Base-by-base conservation (phyloP, 2,329 filamentous ascomycete genomes). In the Coccinonectria pachysandricola region DNA sequence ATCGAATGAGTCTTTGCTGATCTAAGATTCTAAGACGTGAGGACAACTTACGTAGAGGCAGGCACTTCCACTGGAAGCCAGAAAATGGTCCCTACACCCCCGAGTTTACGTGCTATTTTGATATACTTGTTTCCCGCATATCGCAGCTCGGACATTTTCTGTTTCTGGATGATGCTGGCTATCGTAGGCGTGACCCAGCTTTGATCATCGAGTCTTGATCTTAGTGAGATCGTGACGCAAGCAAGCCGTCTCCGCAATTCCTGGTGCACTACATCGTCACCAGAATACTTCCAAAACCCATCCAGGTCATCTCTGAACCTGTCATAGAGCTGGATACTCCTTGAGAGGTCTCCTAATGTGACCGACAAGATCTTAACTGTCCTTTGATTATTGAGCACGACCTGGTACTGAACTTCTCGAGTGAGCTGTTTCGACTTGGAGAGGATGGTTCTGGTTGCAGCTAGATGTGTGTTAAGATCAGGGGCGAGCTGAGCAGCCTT, bases 111-210 rank as follows among this genome's bases (percentile, higher is more conserved):
- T 0, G 45, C 46, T 13, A 54, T 48, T 27, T 53, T 53, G 30
- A 54, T 45, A 6, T 54, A 54, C 27, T 54, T 54, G 15, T 42
- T 50, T 0, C 51, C 51, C 0, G 49, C 45, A 21, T 45, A 37
- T 1, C 40, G 30, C 6, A 48, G 17, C 2, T 49, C 44, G 1
- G 36, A 22, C n/a, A 34, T 31, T 19, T 39, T 42, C 2, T 36
- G 31, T 7, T 31, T 34, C n/a, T 36, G 28, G 9, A 43, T 28
- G 5, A 40, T 18, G 1, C 27, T 22, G 16, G 38, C 32, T 7
- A 48, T 27, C 4, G 23, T 27, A 3, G 32, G 31, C 4, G 41
- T 34, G 11, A 41, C 26, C 6, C 25, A 21, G 4, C 24, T 24
- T 8, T 31, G 9, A 2, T 27, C 14, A n/a, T 36, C 32, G 15